Percentiles rank a stretch among this genome's conserved stretches.
Evolutionary conservation across 2,329 filamentous ascomycete genomes (phyloP).

Genomic region (Venturia nashicola): DNA sequence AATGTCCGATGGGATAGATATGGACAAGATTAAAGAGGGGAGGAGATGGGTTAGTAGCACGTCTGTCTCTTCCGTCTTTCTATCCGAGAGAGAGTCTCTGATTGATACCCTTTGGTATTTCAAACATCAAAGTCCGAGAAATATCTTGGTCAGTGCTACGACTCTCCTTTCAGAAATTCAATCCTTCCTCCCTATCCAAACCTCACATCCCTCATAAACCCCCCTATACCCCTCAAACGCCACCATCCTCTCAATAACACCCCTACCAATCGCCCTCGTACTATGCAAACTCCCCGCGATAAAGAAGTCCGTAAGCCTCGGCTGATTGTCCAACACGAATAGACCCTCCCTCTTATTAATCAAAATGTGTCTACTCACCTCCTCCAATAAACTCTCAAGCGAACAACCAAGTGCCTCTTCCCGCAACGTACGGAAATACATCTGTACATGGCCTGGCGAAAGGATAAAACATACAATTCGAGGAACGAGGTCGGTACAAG

Average conservation of each 20-base stretch:
- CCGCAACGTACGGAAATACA: conserved; percentile 11
- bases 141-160: too few relatives aligned
- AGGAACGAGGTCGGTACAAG: too few relatives aligned
- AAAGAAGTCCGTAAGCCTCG: conserved; percentile 29
- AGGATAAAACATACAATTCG: too few relatives aligned
- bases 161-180: neutral
- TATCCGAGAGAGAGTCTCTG: too few relatives aligned
- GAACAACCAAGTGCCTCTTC: conserved; percentile 23
- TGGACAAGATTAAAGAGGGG: neutral
- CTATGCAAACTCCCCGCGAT: conserved; percentile 25
- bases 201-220: conserved; percentile 18
- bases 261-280: conserved; percentile 13
- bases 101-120: too few relatives aligned
- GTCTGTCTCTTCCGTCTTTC: too few relatives aligned
- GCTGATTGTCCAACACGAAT: conserved; percentile 26
- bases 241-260: conserved; percentile 13
- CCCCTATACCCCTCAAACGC: conserved; percentile 15
- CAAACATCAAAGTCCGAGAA: too few relatives aligned
- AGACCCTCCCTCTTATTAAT: conserved; percentile 27
- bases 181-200: conserved; percentile 12
- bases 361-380: conserved; percentile 38
- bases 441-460: too few relatives aligned
- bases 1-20: neutral
- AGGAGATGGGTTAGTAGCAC: neutral
- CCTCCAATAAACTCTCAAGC: conserved; percentile 31